Percentiles rank a stretch among this genome's conserved stretches.
Evolutionary conservation across 768 basidiomycete genomes (phyloP).

Genomic region (Aureoboletus auriporus): DNA sequence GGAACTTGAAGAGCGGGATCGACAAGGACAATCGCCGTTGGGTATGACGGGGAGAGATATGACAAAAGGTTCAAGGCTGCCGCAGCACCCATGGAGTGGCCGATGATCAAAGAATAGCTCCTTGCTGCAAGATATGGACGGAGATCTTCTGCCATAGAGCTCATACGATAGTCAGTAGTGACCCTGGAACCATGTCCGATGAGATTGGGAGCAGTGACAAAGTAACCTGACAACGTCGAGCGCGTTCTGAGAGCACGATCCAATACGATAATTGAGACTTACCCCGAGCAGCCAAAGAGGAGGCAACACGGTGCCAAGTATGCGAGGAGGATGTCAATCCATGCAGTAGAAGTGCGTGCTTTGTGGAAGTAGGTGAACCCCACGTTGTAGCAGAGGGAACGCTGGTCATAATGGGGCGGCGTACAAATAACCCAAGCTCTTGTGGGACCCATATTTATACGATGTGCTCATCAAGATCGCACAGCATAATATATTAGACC

Average conservation of each 20-base stretch:
- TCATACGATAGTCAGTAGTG: slow-evolving; percentile 8
- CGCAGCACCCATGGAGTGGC: slow-evolving; percentile 16
- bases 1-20: slow-evolving; percentile 10
- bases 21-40: slow-evolving; percentile 15
- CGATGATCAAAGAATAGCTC: slow-evolving; percentile 13
- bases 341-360: slow-evolving; percentile 26
- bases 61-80: slow-evolving; percentile 6
- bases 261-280: background rate
- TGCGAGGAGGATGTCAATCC: slow-evolving; percentile 18
- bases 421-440: too few relatives aligned
- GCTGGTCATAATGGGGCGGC: background rate
- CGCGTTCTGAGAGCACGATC: background rate
- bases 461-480: too few relatives aligned
- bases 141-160: slow-evolving; percentile 14
- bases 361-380: slow-evolving; percentile 18
- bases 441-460: too few relatives aligned
- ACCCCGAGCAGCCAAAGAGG: slow-evolving; percentile 15
- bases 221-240: slow-evolving; percentile 11
- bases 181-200: slow-evolving; percentile 13
- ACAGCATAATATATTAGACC: too few relatives aligned
- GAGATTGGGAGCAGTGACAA: slow-evolving; percentile 20
- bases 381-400: slow-evolving; percentile 14
- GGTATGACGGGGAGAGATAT: slow-evolving; percentile 1
- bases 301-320: slow-evolving; percentile 16
- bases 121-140: slow-evolving; percentile 12